Conservation (phyloP, 345 rosid genomes). For the Citrus medica region DNA sequence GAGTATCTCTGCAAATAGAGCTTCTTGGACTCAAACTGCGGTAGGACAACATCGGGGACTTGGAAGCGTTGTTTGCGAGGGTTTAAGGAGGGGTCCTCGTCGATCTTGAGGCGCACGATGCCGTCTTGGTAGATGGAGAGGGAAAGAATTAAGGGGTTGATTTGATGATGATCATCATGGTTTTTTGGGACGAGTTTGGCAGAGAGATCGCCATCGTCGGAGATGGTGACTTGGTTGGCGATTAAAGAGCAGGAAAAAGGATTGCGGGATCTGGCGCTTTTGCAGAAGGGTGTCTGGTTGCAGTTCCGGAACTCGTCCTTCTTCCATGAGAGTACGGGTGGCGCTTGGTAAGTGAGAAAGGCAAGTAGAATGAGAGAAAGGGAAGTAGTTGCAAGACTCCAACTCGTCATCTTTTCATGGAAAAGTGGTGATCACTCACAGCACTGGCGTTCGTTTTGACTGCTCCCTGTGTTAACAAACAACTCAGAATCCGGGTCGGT, state of each 20-base stretch:
- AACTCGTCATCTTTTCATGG: constrained; percentile 31
- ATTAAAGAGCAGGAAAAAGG: constrained; percentile 57
- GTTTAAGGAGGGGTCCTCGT: constrained; percentile 61
- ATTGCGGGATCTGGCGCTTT: constrained; percentile 74
- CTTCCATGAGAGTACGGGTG: constrained; percentile 65
- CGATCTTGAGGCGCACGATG: constrained; percentile 69
- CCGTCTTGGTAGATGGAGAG: constrained; percentile 69
- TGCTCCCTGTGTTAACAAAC: too few relatives aligned
- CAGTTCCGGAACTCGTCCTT: constrained; percentile 94
- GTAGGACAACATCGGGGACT: constrained; percentile 71
- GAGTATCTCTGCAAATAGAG: constrained; percentile 61
- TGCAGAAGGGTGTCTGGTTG: constrained; percentile 94
- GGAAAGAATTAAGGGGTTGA: constrained; percentile 60
- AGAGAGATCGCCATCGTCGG: constrained; percentile 77
- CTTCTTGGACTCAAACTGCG: constrained; percentile 64
- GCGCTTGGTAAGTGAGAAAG: constrained; percentile 34
- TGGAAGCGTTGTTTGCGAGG: constrained; percentile 74
- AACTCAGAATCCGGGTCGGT: too few relatives aligned
- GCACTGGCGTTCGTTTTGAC: too few relatives aligned
- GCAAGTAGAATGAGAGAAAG: constrained; percentile 31
- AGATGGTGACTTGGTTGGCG: constrained; percentile 52
- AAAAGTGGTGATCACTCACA: not conserved
- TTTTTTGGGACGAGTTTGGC: constrained; percentile 56
- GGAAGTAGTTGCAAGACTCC: not conserved
- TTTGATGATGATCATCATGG: constrained; percentile 38